Evolutionary conservation across 257 asterid genomes (phyloP), one percentile per base, ranked within the genome.

Genomic region (Mitragyna speciosa): DNA sequence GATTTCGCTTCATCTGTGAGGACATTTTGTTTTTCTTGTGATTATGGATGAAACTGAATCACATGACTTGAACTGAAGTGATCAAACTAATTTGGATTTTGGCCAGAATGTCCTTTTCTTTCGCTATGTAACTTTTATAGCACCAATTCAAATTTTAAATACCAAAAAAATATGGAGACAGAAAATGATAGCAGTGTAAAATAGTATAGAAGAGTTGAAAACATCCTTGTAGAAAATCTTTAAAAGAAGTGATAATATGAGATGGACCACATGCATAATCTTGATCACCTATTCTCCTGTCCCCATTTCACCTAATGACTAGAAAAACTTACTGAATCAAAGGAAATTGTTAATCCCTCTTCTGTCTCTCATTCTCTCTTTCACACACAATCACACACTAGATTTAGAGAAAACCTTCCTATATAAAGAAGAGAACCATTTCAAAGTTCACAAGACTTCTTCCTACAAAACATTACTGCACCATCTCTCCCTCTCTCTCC

Each of bases 271-370:
- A 82, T 48, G 79, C 83, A 77, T 86, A 63, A 5, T 66, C 8
- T 31, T 30, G 78, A 69, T 78, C 85, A 67, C 80, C 79, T 79
- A 30, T 74, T 73, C 24, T 41, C 70, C 33, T 74, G 79, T 78
- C 88, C 85, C 81, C 84, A 80, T 87, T 87, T 76, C 85, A 87
- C 89, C 89, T 82, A 89, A 88, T 83, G 77, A 71, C 83, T 79
- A 71, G 87, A 85, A 86, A 84, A 73, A 79, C 66, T 36, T 6
- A 16, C 63, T 12, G 70, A 59, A 58, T 74, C 48, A 76, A 45
- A 24, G 12, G 20, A 85, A 66, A 72, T 1, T 72, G 54, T 33
- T 68, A 78, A 78, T 79, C 59, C 73, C 74, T 80, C 47, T 70
- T 56, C 15, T 81, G 15, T 49, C 28, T 47, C 47, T 76, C 28